Conservation (phyloP, 1,139 yeast species). For the Pichia cactophila region DNA sequence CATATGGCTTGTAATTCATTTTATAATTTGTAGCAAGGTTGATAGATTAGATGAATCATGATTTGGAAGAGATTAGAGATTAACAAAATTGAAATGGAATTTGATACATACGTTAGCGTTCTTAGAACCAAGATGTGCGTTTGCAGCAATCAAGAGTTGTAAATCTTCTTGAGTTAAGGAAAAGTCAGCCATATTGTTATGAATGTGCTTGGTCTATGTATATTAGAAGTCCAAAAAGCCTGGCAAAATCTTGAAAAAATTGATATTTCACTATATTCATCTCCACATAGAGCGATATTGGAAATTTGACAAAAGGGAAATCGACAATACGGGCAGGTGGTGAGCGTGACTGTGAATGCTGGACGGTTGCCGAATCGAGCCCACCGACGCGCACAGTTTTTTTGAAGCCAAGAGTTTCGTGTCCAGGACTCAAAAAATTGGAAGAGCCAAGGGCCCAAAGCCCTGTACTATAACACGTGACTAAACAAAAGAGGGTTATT, state of each 20-base stretch:
- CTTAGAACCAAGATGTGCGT: conserved; percentile 99
- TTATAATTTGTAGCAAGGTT: neutral
- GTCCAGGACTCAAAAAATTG: neutral
- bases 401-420: neutral
- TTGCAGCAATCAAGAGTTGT: conserved; percentile 99
- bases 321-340: neutral
- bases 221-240: conserved; percentile 2
- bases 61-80: neutral
- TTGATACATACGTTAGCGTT: conserved; percentile 90
- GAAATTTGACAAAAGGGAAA: neutral
- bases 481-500: no score
- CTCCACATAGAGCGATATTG: conserved; percentile 2
- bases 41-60: no score
- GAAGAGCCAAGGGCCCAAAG: no score
- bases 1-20: neutral
- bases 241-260: neutral
- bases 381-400: neutral
- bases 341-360: neutral
- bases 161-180: conserved; percentile 89
- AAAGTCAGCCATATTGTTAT: conserved; percentile 28
- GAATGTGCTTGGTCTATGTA: conserved; percentile 12
- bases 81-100: neutral
- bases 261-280: conserved; percentile 6
- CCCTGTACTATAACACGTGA: no score
- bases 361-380: neutral